These are phyloP conservation scores for Testicularia cyperi DNA, from an alignment of 1,284 basidiomycete species.

Conservation along the genomic window DNA sequence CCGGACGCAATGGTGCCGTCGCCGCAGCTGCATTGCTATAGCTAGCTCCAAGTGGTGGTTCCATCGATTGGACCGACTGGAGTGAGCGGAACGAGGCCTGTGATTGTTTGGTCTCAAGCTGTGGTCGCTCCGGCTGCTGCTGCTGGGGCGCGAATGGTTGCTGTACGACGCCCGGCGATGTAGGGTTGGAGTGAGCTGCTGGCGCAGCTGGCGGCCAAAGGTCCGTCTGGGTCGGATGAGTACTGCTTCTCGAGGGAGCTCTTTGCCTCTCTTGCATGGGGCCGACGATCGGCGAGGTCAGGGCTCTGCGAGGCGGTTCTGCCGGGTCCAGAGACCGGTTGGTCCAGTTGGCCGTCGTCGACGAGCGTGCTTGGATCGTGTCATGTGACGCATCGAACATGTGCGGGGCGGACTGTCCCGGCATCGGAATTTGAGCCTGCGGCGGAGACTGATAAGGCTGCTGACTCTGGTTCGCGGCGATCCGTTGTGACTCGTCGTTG, in stretches of 20 bases:
- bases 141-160: too few species aligned
- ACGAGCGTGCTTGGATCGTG: background rate
- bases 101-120: slow-evolving; percentile 7
- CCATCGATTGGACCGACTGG: slow-evolving; percentile 14
- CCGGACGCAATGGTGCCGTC: too few species aligned
- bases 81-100: slow-evolving; percentile 16
- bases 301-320: background rate
- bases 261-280: background rate
- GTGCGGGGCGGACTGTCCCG: background rate
- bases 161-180: too few species aligned
- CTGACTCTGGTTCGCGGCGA: too few species aligned
- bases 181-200: too few species aligned
- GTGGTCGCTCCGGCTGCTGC: too few species aligned
- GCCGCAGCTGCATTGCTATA: too few species aligned
- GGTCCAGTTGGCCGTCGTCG: background rate
- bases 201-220: background rate
- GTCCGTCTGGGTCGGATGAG: background rate
- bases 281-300: background rate
- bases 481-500: too few species aligned
- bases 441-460: too few species aligned
- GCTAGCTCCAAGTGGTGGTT: too few species aligned
- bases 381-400: background rate
- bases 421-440: too few species aligned
- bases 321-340: background rate
- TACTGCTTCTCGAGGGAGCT: background rate